Conservation (phyloP, 2,329 filamentous ascomycete species). For the Fusarium luffae region DNA sequence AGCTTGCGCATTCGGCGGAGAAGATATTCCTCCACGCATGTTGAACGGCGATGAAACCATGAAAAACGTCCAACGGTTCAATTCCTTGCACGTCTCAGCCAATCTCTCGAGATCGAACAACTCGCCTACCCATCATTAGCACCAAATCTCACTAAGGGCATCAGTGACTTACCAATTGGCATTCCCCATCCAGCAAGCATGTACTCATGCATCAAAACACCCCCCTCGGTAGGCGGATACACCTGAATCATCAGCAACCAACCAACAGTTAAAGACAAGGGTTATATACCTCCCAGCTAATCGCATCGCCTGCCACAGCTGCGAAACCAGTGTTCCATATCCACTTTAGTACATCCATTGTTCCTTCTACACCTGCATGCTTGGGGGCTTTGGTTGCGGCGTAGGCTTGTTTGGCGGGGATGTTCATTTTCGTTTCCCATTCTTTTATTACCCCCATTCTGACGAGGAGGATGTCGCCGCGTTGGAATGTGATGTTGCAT, state of each 20-base stretch:
- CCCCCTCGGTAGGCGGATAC: slow-evolving; percentile 30
- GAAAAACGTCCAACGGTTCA: slow-evolving; percentile 61
- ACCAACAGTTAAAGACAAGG: too few species aligned
- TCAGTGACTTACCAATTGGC: slow-evolving; percentile 46
- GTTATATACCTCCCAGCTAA: slow-evolving; percentile 61
- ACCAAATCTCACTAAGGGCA: too few species aligned
- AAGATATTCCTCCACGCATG: slow-evolving; percentile 26
- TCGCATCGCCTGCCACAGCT: slow-evolving; percentile 67
- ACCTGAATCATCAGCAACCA: slow-evolving; percentile 25
- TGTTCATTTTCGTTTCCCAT: slow-evolving; percentile 51
- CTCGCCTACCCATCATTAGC: slow-evolving; percentile 43
- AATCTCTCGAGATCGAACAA: slow-evolving; percentile 50
- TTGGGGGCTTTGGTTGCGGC: slow-evolving; percentile 47
- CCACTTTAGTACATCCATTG: slow-evolving; percentile 63
- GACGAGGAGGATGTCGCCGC: slow-evolving; percentile 65
- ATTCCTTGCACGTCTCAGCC: slow-evolving; percentile 63
- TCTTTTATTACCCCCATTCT: slow-evolving; percentile 63
- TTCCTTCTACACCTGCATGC: slow-evolving; percentile 59
- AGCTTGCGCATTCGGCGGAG: slow-evolving; percentile 28
- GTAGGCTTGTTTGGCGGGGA: slow-evolving; percentile 52
- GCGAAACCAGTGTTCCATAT: slow-evolving; percentile 68
- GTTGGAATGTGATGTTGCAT: slow-evolving; percentile 56
- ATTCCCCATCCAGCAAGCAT: slow-evolving; percentile 62
- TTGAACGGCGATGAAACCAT: slow-evolving; percentile 60
- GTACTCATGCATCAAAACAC: slow-evolving; percentile 55